Percentiles rank a stretch among this genome's conserved stretches.
Conservation (phyloP, 768 basidiomycete species). For the Pisolithus sp. region DNA sequence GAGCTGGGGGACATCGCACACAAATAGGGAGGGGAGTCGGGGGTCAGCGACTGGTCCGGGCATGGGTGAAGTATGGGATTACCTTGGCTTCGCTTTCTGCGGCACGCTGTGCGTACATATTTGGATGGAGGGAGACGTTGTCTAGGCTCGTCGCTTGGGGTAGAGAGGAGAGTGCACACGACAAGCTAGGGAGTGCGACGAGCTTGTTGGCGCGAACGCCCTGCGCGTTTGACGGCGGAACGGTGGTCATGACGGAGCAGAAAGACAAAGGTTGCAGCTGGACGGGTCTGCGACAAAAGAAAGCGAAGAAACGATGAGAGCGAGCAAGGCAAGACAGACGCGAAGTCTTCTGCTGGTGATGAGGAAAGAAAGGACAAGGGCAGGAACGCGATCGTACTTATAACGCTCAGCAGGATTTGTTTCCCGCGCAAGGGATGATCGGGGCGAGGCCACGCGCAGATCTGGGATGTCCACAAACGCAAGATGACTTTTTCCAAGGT, state of each 20-base stretch:
- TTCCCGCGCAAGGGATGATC: constrained; percentile 15
- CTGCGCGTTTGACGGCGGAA: constrained; percentile 25
- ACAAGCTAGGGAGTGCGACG: constrained; percentile 67
- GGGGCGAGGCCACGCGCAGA: background rate
- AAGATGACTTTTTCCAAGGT: constrained; percentile 8
- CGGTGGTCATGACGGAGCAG: constrained; percentile 29
- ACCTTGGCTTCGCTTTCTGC: constrained; percentile 77
- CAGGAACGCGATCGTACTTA: constrained; percentile 9
- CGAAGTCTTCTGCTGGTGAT: background rate
- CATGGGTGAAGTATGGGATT: constrained; percentile 7
- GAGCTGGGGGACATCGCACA: constrained; percentile 33
- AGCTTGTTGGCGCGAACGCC: constrained; percentile 45
- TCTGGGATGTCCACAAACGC: background rate
- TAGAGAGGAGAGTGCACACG: constrained; percentile 59
- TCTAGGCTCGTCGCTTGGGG: constrained; percentile 69
- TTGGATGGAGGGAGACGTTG: constrained; percentile 58
- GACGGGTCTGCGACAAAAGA: background rate
- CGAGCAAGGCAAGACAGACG: background rate
- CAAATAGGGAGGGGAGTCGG: constrained; percentile 4
- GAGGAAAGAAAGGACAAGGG: constrained; percentile 12
- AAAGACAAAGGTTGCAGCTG: constrained; percentile 7
- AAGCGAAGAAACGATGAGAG: constrained; percentile 9
- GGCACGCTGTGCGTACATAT: constrained; percentile 61
- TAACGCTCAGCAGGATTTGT: constrained; percentile 13
- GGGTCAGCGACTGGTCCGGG: background rate